Percentiles rank a stretch among this genome's conserved stretches.
phyloP scores from a whole-genome alignment of 371 early-diverging fungal species.

The Lichtheimia corymbifera region DNA sequence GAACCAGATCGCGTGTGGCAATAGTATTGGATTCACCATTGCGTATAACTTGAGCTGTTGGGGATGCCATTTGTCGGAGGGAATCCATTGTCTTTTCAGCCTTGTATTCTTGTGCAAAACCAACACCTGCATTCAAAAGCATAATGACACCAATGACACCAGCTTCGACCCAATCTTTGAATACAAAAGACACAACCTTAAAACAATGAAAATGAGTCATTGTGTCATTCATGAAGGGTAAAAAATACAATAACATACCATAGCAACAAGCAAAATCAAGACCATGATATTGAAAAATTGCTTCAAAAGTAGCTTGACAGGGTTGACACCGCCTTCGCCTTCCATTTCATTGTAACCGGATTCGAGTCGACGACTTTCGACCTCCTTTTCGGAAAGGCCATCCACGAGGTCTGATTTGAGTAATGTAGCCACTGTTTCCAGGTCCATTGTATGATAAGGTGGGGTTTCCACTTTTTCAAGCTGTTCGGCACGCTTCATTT shows the following conservation, averaged over 20 bases:
- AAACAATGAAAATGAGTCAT: no score
- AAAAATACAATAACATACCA: slow-evolving; percentile 33
- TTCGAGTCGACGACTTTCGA: slow-evolving; percentile 51
- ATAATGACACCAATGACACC: slow-evolving; percentile 78
- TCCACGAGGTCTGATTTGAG: slow-evolving; percentile 58
- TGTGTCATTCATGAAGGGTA: background rate
- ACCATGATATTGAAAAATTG: slow-evolving; percentile 87
- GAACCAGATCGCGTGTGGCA: slow-evolving; percentile 77
- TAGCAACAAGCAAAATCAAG: slow-evolving; percentile 74
- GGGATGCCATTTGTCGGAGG: slow-evolving; percentile 77
- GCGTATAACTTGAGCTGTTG: slow-evolving; percentile 75
- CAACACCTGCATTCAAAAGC: slow-evolving; percentile 78
- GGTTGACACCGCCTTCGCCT: slow-evolving; percentile 69
- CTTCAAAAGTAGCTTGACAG: slow-evolving; percentile 66
- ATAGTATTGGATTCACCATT: slow-evolving; percentile 72
- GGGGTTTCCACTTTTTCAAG: slow-evolving; percentile 36
- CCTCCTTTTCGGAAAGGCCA: slow-evolving; percentile 61
- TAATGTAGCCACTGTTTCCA: slow-evolving; percentile 59
- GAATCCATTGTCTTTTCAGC: slow-evolving; percentile 91
- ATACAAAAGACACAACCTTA: slow-evolving; percentile 61
- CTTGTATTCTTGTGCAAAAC: slow-evolving; percentile 86
- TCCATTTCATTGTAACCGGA: slow-evolving; percentile 75
- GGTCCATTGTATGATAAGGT: slow-evolving; percentile 59
- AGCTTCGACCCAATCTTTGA: slow-evolving; percentile 68
- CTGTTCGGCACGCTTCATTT: slow-evolving; percentile 14